Base-by-base conservation (phyloP, 2,329 filamentous ascomycete genomes). In the Cladosporium cucumerinum region DNA sequence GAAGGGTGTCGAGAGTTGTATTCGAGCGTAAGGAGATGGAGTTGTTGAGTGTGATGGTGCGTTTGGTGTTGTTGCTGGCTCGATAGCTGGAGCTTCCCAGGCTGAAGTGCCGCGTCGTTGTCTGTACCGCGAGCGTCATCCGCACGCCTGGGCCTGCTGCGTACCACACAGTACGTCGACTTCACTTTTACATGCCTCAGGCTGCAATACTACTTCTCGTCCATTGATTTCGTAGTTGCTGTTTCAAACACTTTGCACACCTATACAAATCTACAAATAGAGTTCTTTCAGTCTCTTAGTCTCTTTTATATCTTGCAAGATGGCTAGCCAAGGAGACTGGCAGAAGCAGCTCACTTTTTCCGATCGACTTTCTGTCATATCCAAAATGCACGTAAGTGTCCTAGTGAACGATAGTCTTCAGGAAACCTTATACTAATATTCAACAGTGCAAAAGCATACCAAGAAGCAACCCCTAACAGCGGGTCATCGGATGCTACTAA, bases 401-500 rank as follows among this genome's bases (percentile, higher is more conserved):
- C 21, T 43, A 65, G 32, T 30, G 11, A 16, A 21, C 8, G 21
- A 54, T 16, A 16, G 21, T 21, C 36, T 43, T 16, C 1, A 43
- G 36, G 23, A 46, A 16, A 30, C 1, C 16, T 18, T 28, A 3
- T n/a, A 34, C 66, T 70, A 64, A 70, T 61, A 57, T 57, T 11
- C 55, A 49, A 54, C 70, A 86, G 84, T 66, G 80, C 80, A 28
- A 78, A 80, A 36, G 82, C 81, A 48, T 84, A 82, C 68, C 80
- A 82, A 71, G 74, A 72, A 60, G 76, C 77, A 23, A 76, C 81
- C 64, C 79, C 81, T 65, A 75, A 78, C 3, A 77, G 80, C 30
- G 78, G 78, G 12, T 76, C 81, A 61, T 72, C 78, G 32, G 82
- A 84, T 66, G 84, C 82, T 32, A 82, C 82, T 63, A 77, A 80